These are phyloP conservation scores for Malassezia furfur DNA, from an alignment of 1,284 basidiomycete genomes.

Conservation along the genomic window DNA sequence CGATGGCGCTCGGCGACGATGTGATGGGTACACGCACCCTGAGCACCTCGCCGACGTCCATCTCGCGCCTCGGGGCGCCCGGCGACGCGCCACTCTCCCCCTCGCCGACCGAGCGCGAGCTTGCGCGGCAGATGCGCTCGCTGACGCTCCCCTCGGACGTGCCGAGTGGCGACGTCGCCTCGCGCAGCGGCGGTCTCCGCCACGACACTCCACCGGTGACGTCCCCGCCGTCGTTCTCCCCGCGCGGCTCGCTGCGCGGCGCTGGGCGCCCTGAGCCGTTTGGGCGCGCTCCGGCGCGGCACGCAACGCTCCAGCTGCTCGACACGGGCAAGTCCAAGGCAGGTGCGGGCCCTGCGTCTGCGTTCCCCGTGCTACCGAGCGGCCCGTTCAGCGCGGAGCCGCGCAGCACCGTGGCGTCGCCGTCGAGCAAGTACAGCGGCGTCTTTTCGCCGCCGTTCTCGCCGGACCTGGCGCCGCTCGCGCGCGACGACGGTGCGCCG, in stretches of 20 bases:
- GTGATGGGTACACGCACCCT: background rate
- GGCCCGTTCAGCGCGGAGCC: background rate
- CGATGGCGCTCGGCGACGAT: constrained; percentile 13
- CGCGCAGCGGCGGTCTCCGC: background rate
- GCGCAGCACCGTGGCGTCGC: background rate
- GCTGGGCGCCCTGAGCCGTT: background rate
- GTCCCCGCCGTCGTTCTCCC: background rate
- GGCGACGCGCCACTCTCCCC: background rate
- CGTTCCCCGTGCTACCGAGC: background rate
- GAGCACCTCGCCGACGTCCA: background rate
- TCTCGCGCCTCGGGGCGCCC: background rate
- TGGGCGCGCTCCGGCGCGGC: background rate
- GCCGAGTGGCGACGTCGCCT: background rate
- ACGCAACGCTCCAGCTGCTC: background rate
- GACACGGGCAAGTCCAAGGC: background rate
- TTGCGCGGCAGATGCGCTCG: constrained; percentile 10
- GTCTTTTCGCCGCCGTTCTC: constrained; percentile 2
- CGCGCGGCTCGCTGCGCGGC: background rate
- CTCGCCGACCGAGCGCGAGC: background rate
- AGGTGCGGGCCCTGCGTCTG: background rate
- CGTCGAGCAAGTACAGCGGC: background rate
- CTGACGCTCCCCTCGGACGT: constrained; percentile 8
- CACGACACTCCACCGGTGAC: background rate
- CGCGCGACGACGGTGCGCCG: background rate
- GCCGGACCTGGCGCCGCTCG: background rate